Conservation (phyloP, 2,329 filamentous ascomycete species). For the Akanthomyces muscarius region DNA sequence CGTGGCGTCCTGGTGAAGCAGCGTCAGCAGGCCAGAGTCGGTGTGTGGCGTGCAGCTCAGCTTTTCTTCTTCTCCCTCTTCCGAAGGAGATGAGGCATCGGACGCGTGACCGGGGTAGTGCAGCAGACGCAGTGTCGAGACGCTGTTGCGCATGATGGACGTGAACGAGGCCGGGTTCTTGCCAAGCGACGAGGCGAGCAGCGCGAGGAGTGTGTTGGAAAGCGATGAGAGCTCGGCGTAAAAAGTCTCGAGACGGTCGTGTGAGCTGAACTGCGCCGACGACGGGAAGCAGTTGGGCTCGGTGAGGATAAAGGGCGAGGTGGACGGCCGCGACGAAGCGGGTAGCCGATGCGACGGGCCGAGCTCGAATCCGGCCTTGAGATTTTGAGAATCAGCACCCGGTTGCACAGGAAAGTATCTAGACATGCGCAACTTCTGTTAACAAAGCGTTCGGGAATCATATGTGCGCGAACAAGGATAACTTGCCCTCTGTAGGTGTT, state of each 20-base stretch:
- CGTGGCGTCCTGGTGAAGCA: conserved; percentile 47
- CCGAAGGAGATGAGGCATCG: background rate
- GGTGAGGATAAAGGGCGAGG: conserved; percentile 18
- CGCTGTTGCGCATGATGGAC: conserved; percentile 17
- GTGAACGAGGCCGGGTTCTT: conserved; percentile 18
- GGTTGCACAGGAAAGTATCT: conserved; percentile 43
- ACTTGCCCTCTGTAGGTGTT: conserved; percentile 42
- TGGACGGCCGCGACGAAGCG: conserved; percentile 12
- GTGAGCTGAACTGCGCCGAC: conserved; percentile 1
- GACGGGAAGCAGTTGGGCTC: conserved; percentile 17
- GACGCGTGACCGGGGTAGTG: conserved; percentile 15
- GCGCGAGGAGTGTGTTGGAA: conserved; percentile 14
- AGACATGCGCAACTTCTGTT: background rate
- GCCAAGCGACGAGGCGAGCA: conserved; percentile 17
- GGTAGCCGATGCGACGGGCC: conserved; percentile 27
- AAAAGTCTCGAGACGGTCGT: conserved; percentile 12
- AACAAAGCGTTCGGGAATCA: background rate
- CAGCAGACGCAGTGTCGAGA: conserved; percentile 19
- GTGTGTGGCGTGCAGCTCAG: conserved; percentile 37
- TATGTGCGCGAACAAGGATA: background rate
- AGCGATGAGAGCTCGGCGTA: conserved; percentile 19
- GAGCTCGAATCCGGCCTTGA: conserved; percentile 46
- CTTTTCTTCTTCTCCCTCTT: background rate
- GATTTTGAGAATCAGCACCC: conserved; percentile 34
- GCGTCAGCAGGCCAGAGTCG: conserved; percentile 55